phyloP scores from a whole-genome alignment of 1,139 yeast species.

The Tardiomyces digboiensis region DNA sequence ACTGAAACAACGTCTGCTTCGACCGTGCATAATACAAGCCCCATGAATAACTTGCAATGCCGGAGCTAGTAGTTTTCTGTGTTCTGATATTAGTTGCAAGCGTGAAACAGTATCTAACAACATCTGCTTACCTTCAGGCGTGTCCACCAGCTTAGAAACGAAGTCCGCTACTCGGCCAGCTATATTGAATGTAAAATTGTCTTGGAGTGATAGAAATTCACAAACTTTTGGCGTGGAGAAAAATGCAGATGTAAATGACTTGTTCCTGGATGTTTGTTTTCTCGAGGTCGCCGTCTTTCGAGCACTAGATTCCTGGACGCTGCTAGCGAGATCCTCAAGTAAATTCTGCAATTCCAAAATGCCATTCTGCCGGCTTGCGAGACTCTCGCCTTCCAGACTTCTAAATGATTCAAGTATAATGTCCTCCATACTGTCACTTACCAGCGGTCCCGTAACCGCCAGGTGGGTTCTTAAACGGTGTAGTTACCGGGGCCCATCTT shows the following conservation, averaged over 20 bases:
- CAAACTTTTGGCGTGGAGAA: not conserved
- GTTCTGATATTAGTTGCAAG: not conserved
- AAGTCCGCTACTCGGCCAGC: slow-evolving; percentile 12
- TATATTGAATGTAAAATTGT: slow-evolving; percentile 12
- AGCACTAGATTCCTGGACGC: not conserved
- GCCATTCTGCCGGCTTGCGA: not conserved
- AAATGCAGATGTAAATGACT: not conserved
- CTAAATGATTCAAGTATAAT: slow-evolving; percentile 4
- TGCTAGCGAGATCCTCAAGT: not conserved
- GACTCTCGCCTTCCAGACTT: not conserved
- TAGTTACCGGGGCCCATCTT: too few relatives aligned
- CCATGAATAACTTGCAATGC: slow-evolving; percentile 38
- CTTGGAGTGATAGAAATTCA: slow-evolving; percentile 11
- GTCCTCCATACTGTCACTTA: slow-evolving; percentile 5
- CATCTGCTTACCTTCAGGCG: not conserved
- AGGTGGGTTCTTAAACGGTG: not conserved
- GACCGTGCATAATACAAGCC: slow-evolving; percentile 48
- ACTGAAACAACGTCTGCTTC: slow-evolving; percentile 40
- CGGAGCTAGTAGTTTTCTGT: not conserved
- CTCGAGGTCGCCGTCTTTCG: not conserved
- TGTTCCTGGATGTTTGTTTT: not conserved
- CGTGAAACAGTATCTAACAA: not conserved
- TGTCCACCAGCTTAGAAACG: not conserved
- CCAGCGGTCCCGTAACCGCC: not conserved
- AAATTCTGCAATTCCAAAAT: not conserved